Percentiles rank a stretch among this genome's conserved stretches.
Conservation (phyloP, 768 basidiomycete genomes). For the Tricholoma flavovirens region DNA sequence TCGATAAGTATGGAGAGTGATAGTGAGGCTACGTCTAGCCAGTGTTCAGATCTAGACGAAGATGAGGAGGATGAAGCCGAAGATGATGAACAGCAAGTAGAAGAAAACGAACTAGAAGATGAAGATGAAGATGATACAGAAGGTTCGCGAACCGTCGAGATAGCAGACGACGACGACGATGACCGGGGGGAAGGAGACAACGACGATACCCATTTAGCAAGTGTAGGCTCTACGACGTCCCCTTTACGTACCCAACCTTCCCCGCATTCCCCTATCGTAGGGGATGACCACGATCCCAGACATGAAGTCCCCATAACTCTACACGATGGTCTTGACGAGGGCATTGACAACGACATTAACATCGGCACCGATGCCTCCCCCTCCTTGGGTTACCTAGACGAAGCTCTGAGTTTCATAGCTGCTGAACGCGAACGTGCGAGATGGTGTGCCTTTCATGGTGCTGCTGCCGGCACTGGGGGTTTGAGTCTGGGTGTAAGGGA, state of each 20-base stretch:
- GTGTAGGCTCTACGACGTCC: slow-evolving; percentile 7
- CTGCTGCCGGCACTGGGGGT: background rate
- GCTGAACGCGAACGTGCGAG: slow-evolving; percentile 67
- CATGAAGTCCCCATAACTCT: background rate
- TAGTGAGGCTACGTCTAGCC: background rate
- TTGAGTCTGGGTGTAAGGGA: slow-evolving; percentile 19
- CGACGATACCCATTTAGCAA: background rate
- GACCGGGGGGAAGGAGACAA: slow-evolving; percentile 1
- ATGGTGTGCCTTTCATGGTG: slow-evolving; percentile 41
- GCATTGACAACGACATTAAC: background rate
- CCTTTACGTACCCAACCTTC: slow-evolving; percentile 11
- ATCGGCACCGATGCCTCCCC: slow-evolving; percentile 26
- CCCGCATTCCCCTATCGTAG: background rate
- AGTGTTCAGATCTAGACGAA: background rate
- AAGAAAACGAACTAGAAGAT: background rate
- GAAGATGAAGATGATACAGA: slow-evolving; percentile 25
- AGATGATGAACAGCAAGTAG: background rate
- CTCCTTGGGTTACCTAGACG: slow-evolving; percentile 67
- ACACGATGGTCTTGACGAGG: background rate
- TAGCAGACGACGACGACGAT: slow-evolving; percentile 17
- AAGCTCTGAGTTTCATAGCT: slow-evolving; percentile 69
- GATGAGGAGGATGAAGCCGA: background rate
- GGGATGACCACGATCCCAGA: background rate
- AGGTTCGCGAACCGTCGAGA: slow-evolving; percentile 34
- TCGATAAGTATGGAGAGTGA: background rate